These are phyloP conservation scores for Daldinia loculata DNA, from an alignment of 495 filamentous ascomycete genomes.

Conservation along the genomic window DNA sequence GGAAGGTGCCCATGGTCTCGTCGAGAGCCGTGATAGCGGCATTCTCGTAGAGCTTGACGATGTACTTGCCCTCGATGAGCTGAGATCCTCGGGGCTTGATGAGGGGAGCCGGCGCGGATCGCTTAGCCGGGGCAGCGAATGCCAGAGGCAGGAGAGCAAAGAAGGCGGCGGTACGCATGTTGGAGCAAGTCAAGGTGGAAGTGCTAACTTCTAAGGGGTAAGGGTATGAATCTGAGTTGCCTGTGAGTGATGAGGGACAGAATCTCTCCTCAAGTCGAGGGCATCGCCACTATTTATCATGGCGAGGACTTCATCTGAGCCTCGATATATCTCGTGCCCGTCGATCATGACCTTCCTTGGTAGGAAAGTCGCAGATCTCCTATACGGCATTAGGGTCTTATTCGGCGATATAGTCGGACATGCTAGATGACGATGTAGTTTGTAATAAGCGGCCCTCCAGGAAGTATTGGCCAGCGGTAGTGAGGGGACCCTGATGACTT, in stretches of 20 bases:
- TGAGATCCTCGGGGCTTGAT: conserved; percentile 48
- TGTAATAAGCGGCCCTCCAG: conserved; percentile 30
- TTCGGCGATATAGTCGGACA: conserved; percentile 41
- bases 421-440: conserved; percentile 42
- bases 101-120: conserved; percentile 47
- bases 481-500: conserved; percentile 29
- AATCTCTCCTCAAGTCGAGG: conserved; percentile 24
- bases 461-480: conserved; percentile 27
- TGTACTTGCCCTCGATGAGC: conserved; percentile 61
- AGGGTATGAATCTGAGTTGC: conserved; percentile 16
- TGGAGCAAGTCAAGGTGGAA: conserved; percentile 31
- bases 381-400: conserved; percentile 38
- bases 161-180: conserved; percentile 42
- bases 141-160: conserved; percentile 45
- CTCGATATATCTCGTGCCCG: conserved; percentile 25
- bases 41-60: conserved; percentile 64
- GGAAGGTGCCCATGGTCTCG: conserved; percentile 42
- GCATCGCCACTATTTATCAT: conserved; percentile 46
- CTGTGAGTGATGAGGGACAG: conserved; percentile 29
- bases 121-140: conserved; percentile 47
- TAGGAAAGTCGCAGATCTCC: conserved; percentile 40
- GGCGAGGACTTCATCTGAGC: conserved; percentile 18
- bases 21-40: conserved; percentile 45
- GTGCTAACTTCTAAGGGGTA: conserved; percentile 2
- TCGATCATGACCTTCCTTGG: conserved; percentile 37